A percentile compares a stretch with the other conserved stretches of the same genome.
These are phyloP conservation scores for Penicillium sp. DNA, from an alignment of 2,329 filamentous ascomycete species.

Conservation along the genomic window DNA sequence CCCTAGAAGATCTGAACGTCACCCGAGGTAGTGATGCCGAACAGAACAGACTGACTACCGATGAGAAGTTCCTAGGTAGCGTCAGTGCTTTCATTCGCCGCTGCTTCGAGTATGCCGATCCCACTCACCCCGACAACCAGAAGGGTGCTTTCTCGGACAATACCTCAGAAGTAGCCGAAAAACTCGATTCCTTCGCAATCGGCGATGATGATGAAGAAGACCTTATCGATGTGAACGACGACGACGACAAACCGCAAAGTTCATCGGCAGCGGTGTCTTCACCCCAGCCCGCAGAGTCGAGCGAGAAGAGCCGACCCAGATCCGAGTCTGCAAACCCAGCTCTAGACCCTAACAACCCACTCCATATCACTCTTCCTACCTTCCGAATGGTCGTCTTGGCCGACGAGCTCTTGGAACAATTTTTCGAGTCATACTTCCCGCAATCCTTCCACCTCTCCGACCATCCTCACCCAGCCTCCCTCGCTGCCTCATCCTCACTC, in stretches of 20 bases:
- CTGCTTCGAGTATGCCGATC: slow-evolving; percentile 98
- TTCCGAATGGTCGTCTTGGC: slow-evolving; percentile 99
- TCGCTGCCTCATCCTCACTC: slow-evolving; percentile 52
- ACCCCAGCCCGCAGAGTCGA: slow-evolving; percentile 14
- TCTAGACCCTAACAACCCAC: slow-evolving; percentile 86
- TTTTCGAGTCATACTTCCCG: slow-evolving; percentile 95
- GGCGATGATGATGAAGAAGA: slow-evolving; percentile 68
- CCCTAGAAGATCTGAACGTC: slow-evolving; percentile 57
- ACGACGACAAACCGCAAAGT: slow-evolving; percentile 28
- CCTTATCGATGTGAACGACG: slow-evolving; percentile 45
- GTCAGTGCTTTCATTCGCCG: slow-evolving; percentile 94
- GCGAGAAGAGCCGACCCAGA: slow-evolving; percentile 59
- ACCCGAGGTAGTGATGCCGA: slow-evolving; percentile 41
- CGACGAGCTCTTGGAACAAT: slow-evolving; percentile 92
- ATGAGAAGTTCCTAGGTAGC: slow-evolving; percentile 87
- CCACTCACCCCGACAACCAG: slow-evolving; percentile 72
- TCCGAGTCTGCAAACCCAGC: slow-evolving; percentile 84
- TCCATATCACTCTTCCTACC: slow-evolving; percentile 94
- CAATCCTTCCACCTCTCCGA: slow-evolving; percentile 88
- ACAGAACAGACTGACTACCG: slow-evolving; percentile 62
- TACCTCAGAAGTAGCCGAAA: slow-evolving; percentile 39
- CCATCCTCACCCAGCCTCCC: slow-evolving; percentile 52
- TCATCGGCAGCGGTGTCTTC: slow-evolving; percentile 28
- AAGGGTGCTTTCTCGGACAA: slow-evolving; percentile 38
- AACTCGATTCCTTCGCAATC: slow-evolving; percentile 69